These are phyloP conservation scores for Aspergillus sparsus DNA, from an alignment of 495 filamentous ascomycete genomes.

Conservation along the genomic window DNA sequence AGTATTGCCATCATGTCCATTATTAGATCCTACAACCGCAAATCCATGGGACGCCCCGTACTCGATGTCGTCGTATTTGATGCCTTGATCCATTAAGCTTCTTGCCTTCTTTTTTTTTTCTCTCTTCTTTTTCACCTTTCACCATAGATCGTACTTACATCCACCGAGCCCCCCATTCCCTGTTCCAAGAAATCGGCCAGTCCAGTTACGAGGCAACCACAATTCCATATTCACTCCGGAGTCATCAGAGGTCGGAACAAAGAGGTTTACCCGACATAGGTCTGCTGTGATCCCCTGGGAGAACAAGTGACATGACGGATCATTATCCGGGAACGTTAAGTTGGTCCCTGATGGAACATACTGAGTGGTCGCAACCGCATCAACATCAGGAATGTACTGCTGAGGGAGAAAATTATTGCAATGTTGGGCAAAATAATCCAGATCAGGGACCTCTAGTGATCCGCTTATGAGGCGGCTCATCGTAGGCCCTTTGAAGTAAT, in stretches of 20 bases:
- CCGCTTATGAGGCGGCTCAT: not conserved
- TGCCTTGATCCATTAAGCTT: constrained; percentile 22
- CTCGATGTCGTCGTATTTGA: constrained; percentile 39
- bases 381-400: not conserved
- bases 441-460: not conserved
- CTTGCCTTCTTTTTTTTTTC: too few species aligned
- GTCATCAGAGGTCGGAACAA: constrained; percentile 44
- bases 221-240: constrained; percentile 49
- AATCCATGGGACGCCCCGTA: constrained; percentile 47
- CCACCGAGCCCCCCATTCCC: constrained; percentile 53
- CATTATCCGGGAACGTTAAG: constrained; percentile 39
- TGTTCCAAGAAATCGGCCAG: constrained; percentile 43
- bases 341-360: constrained; percentile 43
- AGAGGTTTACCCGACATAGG: constrained; percentile 51
- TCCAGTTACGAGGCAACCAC: constrained; percentile 52
- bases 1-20: constrained; percentile 51
- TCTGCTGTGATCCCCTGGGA: constrained; percentile 38
- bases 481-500: not conserved
- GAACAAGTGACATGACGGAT: constrained; percentile 33
- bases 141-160: constrained; percentile 25
- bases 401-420: not conserved
- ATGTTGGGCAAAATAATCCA: not conserved
- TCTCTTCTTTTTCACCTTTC: too few species aligned
- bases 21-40: constrained; percentile 51
- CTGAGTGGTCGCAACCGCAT: not conserved